These are phyloP conservation scores for Sungouiozyma ichnusensis DNA, from an alignment of 805 yeast genomes.

Conservation along the genomic window DNA sequence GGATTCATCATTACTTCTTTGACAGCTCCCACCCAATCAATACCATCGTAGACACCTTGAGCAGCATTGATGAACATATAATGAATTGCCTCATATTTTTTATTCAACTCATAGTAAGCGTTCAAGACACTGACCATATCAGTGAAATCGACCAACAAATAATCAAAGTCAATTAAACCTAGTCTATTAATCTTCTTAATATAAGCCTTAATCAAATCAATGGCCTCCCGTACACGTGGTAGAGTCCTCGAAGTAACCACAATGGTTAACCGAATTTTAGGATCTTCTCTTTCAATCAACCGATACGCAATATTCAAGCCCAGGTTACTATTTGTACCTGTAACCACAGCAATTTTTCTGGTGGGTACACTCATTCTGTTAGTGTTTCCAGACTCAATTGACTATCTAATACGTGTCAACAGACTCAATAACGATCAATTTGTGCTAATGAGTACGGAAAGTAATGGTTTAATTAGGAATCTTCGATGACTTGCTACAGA, in stretches of 20 bases:
- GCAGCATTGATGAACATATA: conserved; percentile 83
- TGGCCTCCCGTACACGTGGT: conserved; percentile 71
- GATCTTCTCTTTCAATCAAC: conserved; percentile 50
- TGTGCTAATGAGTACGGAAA: too few species aligned
- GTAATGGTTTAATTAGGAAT: too few species aligned
- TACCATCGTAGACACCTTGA: conserved; percentile 76
- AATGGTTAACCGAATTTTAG: conserved; percentile 51
- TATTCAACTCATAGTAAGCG: conserved; percentile 60
- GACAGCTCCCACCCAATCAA: conserved; percentile 74
- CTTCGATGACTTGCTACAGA: background rate
- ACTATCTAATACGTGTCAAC: too few species aligned
- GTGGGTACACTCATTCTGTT: conserved; percentile 5
- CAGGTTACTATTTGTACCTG: conserved; percentile 48
- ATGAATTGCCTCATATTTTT: conserved; percentile 58
- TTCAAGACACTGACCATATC: conserved; percentile 75
- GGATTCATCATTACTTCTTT: conserved; percentile 59
- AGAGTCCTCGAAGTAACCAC: conserved; percentile 85
- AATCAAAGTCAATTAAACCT: conserved; percentile 72
- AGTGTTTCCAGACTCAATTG: too few species aligned
- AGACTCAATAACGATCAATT: too few species aligned
- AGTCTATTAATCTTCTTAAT: conserved; percentile 33
- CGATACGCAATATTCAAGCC: conserved; percentile 83
- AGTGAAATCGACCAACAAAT: conserved; percentile 78
- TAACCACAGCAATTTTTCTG: conserved; percentile 35
- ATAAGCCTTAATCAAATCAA: conserved; percentile 43